phyloP scores from a whole-genome alignment of 2,329 filamentous ascomycete genomes.

The Sclerotinia minor region DNA sequence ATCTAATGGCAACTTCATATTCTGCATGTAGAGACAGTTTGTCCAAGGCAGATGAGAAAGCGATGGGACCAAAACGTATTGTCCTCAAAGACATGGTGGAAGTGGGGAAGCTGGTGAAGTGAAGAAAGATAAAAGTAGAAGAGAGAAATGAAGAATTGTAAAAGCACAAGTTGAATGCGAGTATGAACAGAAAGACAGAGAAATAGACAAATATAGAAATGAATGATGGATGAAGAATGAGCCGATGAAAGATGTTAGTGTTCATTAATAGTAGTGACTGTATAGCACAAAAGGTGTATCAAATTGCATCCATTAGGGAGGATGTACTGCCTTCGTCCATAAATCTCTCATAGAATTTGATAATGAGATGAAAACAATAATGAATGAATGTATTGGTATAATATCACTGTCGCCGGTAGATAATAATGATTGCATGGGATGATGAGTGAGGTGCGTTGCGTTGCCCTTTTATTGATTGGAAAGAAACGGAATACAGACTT shows the following conservation, averaged over 20 bases:
- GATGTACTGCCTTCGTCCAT: background rate
- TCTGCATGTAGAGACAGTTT: conserved; percentile 29
- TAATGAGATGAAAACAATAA: background rate
- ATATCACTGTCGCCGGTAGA: background rate
- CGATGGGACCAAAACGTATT: conserved; percentile 29
- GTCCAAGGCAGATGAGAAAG: conserved; percentile 26
- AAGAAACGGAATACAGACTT: no score
- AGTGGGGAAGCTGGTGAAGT: background rate
- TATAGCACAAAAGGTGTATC: background rate
- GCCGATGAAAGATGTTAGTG: background rate
- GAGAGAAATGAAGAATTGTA: no score
- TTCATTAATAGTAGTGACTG: no score
- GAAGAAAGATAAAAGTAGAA: background rate
- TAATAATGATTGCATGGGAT: background rate
- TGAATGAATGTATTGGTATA: background rate
- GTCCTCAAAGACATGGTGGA: conserved; percentile 29
- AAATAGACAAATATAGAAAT: background rate
- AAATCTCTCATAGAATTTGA: background rate
- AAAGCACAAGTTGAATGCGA: background rate
- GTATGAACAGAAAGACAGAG: background rate
- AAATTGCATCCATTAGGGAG: background rate
- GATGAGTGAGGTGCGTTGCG: no score
- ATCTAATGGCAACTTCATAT: conserved; percentile 24
- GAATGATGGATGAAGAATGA: background rate
- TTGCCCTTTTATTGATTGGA: no score